These are phyloP conservation scores for Cordyceps tenuipes DNA, from an alignment of 2,329 filamentous ascomycete species.

Conservation along the genomic window DNA sequence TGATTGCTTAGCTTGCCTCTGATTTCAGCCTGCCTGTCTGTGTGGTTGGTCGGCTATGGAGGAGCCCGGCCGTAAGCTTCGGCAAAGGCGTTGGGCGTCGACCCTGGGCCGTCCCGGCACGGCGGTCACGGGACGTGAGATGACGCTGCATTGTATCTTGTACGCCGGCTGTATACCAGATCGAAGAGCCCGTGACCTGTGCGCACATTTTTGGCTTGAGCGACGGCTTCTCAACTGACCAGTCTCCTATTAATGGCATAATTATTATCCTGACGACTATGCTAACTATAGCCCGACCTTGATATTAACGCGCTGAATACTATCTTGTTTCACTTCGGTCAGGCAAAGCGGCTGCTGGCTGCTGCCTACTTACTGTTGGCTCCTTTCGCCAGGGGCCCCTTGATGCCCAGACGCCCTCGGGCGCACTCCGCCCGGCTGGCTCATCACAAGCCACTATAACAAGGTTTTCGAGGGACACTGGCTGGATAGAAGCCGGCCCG, in stretches of 20 bases:
- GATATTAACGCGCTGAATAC: not conserved
- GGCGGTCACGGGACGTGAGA: not conserved
- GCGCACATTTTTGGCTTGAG: not conserved
- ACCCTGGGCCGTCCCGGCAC: not conserved
- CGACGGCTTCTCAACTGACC: no score
- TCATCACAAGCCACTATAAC: not conserved
- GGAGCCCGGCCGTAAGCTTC: not conserved
- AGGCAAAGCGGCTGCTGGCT: not conserved
- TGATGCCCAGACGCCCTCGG: constrained; percentile 2
- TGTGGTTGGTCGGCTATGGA: not conserved
- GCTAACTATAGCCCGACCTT: not conserved
- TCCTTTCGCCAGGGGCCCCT: not conserved
- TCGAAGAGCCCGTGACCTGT: not conserved
- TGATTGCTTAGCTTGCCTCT: no score
- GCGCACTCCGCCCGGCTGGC: constrained; percentile 6
- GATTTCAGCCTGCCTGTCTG: not conserved
- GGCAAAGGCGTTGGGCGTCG: constrained; percentile 1
- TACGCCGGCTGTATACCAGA: not conserved
- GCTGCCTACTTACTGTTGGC: not conserved
- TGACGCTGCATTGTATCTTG: not conserved
- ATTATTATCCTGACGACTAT: no score
- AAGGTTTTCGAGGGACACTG: not conserved
- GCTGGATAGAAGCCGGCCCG: not conserved
- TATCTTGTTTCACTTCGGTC: not conserved
- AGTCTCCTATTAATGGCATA: no score